Evolutionary conservation across 177 flowering plant species (phyloP), one percentile per base, ranked within the genome.

Genomic region (Vitis hybrid): DNA sequence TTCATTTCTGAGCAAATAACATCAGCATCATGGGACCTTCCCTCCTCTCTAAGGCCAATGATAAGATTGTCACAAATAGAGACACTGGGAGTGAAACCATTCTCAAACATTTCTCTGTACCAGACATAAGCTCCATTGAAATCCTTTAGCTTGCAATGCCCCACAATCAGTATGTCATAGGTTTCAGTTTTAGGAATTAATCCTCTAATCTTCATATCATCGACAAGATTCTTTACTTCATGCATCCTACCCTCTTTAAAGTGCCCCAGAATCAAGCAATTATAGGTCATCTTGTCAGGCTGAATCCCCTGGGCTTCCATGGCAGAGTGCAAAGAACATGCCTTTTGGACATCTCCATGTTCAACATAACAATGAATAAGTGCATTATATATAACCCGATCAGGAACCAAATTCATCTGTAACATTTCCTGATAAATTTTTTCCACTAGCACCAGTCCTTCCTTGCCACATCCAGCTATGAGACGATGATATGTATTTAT

Each of bases 101-200:
- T 77, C 56, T 78, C 87, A 60, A 72, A 60, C 93, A 91, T 91
- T 74, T 93, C 94, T 69, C 76, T 76, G 59, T 77, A 88, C 84
- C 91, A 86, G 64, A 8, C 26, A 75, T 86, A 87, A 10, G 93
- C 94, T 31, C 84, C 87, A 53, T 10, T 6, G 56, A 80, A 84
- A 70, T 90, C 82, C n/a, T 76, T 82, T 5, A 76, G 57, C 64
- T 84, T 81, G 76, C 88, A 87, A 65, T 79, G 75, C 26, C 89
- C 90, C 70, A 81, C 80, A 58, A 91, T 62, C 68, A 93, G 73
- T 10, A 78, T 74, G 56, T 22, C 76, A 51, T 87, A 93, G 29
- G 89, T 89, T 60, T 85, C 87, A 39, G 79, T 83, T 69, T 80
- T 83, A 1, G 83, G 87, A 63, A 33, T 68, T 67, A 88, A 65